These are phyloP conservation scores for Magnaporthiopsis poae DNA, from an alignment of 2,329 filamentous ascomycete species.

Conservation along the genomic window DNA sequence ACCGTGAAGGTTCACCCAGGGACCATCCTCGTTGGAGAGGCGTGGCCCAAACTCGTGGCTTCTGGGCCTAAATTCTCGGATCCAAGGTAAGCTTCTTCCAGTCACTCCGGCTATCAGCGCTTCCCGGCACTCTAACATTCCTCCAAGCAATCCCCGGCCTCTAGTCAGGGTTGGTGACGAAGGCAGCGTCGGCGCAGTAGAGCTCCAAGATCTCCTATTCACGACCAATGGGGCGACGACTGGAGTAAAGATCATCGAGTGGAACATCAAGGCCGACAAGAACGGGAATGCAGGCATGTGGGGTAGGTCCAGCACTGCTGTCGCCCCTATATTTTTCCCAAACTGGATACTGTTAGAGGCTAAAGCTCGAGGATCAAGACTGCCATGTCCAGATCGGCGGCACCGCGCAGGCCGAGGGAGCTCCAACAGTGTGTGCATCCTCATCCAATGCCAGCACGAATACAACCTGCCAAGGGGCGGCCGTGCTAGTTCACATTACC, in stretches of 20 bases:
- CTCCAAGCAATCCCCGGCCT: conserved; percentile 43
- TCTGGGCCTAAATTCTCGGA: conserved; percentile 44
- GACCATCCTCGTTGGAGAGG: conserved; percentile 58
- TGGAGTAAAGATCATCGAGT: conserved; percentile 61
- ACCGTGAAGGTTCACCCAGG: conserved; percentile 47
- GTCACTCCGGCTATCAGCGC: no score
- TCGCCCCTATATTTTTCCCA: background rate
- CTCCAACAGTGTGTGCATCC: conserved; percentile 48
- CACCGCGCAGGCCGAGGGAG: conserved; percentile 55
- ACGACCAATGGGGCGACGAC: conserved; percentile 56
- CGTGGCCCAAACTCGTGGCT: conserved; percentile 60
- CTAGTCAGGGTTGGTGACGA: conserved; percentile 55
- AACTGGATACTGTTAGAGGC: background rate
- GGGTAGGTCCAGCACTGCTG: conserved; percentile 5
- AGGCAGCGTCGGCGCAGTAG: conserved; percentile 53
- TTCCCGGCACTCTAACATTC: background rate
- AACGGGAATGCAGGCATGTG: conserved; percentile 26
- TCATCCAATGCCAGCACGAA: conserved; percentile 33
- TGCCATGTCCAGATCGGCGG: conserved; percentile 66
- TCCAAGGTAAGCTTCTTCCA: background rate
- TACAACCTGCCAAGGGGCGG: conserved; percentile 49
- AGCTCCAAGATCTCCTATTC: conserved; percentile 61
- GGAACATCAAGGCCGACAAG: conserved; percentile 49
- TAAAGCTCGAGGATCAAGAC: conserved; percentile 23
- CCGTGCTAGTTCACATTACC: conserved; percentile 39